Evolutionary conservation across 768 basidiomycete species (phyloP), one percentile per base, ranked within the genome.

Genomic region (Lentinula sp.): DNA sequence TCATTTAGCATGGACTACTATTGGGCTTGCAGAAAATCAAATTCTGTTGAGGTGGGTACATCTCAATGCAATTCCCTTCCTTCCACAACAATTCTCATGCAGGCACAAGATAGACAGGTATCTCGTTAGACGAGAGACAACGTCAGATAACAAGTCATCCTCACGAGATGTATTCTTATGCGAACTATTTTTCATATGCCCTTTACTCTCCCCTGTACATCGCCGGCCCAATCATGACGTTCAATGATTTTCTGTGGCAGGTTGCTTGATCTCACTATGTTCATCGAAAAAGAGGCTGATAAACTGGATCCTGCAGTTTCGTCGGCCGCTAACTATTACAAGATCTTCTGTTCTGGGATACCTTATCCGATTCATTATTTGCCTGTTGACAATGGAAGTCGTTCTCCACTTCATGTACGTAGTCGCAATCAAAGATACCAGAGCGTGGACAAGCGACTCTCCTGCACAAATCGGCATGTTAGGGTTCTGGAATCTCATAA

Each of bases 161-260:
- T 0, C 69, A 71, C 10, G 77, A 80, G 10, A 72, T 79, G 55
- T 97, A 95, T 69, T 81, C 84, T 1, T 87, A 85, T 64, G 52
- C 74, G 16, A 89, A 90, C 67, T 96, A 93, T 70, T 57, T 97
- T 9, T 81, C 90, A 23, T 98, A 98, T 69, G 79, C 82, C n/a
- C 74, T 98, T 7, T 99, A 98, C 68, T 85, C 95, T 0, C 95
- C 97, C 1, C 77, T 98, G 10, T 99, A 98, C 70, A 91, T 98
- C 55, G 95, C 92, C 1, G 96, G 97, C 0, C 97, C 97, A 0
- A 95, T 98, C 65, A 84, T 98, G 71, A 90, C 95, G 0, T 98
- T 93, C 79, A 96, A 96, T 68, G 93, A 97, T 71, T 98, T 93
- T 70, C 76, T 93, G 67, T 92, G 89, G 86, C 96, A 98, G 86